Conservation (phyloP, 805 yeast genomes). For the Kuraishia floccosa region DNA sequence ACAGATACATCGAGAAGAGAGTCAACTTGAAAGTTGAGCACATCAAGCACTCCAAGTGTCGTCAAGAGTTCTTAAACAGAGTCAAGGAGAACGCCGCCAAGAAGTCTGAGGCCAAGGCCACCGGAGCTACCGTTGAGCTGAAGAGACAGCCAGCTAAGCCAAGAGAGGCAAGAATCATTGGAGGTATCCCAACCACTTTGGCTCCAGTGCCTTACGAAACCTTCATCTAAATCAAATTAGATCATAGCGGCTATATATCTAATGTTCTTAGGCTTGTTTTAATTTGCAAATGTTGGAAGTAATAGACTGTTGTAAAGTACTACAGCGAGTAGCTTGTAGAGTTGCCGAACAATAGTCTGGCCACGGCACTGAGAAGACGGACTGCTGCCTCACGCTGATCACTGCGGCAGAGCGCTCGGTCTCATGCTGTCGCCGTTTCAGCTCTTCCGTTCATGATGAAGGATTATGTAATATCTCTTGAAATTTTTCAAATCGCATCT, state of each 20-base stretch:
- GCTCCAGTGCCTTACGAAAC: slow-evolving; percentile 99
- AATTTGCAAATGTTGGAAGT: slow-evolving; percentile 4
- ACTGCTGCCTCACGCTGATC: too few relatives aligned
- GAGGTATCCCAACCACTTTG: slow-evolving; percentile 90
- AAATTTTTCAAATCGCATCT: too few relatives aligned
- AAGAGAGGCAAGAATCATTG: slow-evolving; percentile 81
- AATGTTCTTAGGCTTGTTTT: slow-evolving; percentile 3
- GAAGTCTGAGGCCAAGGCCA: slow-evolving; percentile 88
- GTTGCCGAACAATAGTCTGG: too few relatives aligned
- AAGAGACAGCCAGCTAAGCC: slow-evolving; percentile 99
- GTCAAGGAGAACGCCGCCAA: slow-evolving; percentile 94
- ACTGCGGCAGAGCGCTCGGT: too few relatives aligned
- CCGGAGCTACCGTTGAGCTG: slow-evolving; percentile 82
- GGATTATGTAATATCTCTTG: too few relatives aligned
- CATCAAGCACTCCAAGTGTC: slow-evolving; percentile 98
- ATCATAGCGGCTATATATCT: too few relatives aligned
- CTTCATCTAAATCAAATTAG: slow-evolving; percentile 84
- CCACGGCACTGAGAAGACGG: too few relatives aligned
- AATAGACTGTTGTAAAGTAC: too few relatives aligned
- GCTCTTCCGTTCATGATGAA: too few relatives aligned
- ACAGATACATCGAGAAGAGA: slow-evolving; percentile 99
- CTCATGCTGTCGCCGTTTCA: too few relatives aligned
- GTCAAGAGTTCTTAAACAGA: slow-evolving; percentile 98
- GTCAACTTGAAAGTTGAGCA: slow-evolving; percentile 98
- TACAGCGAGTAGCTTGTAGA: too few relatives aligned